Evolutionary conservation across 768 basidiomycete genomes (phyloP).

Genomic region (Rhodotorula taiwanensis): DNA sequence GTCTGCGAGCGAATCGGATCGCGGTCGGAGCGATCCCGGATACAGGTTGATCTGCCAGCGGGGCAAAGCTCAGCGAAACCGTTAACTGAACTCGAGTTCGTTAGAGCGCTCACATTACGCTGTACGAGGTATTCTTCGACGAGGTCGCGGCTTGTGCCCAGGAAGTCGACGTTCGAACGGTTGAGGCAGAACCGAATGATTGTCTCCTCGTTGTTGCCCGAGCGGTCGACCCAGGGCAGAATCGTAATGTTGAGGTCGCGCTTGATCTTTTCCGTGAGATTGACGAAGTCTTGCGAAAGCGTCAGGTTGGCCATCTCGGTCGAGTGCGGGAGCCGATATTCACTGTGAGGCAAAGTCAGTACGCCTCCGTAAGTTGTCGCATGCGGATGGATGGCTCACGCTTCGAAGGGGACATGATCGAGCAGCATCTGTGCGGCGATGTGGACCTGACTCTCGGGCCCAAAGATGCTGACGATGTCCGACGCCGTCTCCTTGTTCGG

Average conservation of each 20-base stretch:
- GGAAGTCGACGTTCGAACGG: constrained; percentile 86
- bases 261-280: constrained; percentile 84
- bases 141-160: constrained; percentile 81
- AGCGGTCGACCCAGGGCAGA: constrained; percentile 64
- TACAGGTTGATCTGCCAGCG: constrained; percentile 40
- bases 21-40: constrained; percentile 54
- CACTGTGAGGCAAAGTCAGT: constrained; percentile 11
- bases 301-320: constrained; percentile 69
- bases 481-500: constrained; percentile 91
- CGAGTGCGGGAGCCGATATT: constrained; percentile 61
- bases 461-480: constrained; percentile 91
- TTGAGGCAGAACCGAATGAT: constrained; percentile 96
- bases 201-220: constrained; percentile 55
- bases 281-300: constrained; percentile 69
- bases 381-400: constrained; percentile 20
- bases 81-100: constrained; percentile 36
- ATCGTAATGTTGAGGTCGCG: constrained; percentile 89
- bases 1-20: constrained; percentile 87
- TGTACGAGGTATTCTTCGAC: constrained; percentile 82
- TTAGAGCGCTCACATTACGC: constrained; percentile 62
- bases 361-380: no score
- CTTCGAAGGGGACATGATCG: constrained; percentile 74
- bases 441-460: constrained; percentile 92
- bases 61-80: neutral
- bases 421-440: constrained; percentile 93